These are phyloP conservation scores for Ceriops zippeliana DNA, from an alignment of 345 rosid genomes.

Conservation along the genomic window DNA sequence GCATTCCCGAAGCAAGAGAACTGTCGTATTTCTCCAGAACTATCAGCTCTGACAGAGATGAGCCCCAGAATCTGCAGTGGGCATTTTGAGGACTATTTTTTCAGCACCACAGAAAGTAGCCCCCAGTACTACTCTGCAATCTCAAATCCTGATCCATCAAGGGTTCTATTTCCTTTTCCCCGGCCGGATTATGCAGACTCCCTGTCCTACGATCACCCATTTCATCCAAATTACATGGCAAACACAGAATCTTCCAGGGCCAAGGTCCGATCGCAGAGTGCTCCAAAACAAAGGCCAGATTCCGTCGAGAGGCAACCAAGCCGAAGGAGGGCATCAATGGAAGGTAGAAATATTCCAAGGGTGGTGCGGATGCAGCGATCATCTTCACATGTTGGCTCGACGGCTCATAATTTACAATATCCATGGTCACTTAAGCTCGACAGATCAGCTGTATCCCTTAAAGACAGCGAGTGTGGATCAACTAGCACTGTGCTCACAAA, in stretches of 20 bases:
- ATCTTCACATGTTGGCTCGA: constrained; percentile 66
- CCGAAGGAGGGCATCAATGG: constrained; percentile 59
- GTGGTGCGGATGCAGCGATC: constrained; percentile 84
- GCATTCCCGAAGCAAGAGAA: constrained; percentile 27
- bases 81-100: constrained; percentile 70
- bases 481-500: constrained; percentile 70
- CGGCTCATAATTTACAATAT: constrained; percentile 50
- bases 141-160: constrained; percentile 58
- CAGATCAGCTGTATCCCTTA: constrained; percentile 60
- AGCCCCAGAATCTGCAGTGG: constrained; percentile 70
- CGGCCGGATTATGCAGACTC: constrained; percentile 42
- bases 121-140: constrained; percentile 58
- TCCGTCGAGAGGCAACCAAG: constrained; percentile 65
- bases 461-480: constrained; percentile 84
- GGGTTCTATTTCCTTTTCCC: constrained; percentile 32
- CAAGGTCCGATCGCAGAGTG: constrained; percentile 24
- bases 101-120: constrained; percentile 63
- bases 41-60: constrained; percentile 64
- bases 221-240: constrained; percentile 19
- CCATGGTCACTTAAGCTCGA: constrained; percentile 88
- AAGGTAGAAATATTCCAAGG: constrained; percentile 71
- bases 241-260: constrained; percentile 26
- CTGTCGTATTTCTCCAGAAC: constrained; percentile 47
- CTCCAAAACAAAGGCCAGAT: constrained; percentile 18
- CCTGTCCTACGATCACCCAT: constrained; percentile 35